Percentiles rank a stretch among this genome's conserved stretches.
These are phyloP conservation scores for Fusarium sp. DNA, from an alignment of 2,329 filamentous ascomycete species.

Conservation along the genomic window DNA sequence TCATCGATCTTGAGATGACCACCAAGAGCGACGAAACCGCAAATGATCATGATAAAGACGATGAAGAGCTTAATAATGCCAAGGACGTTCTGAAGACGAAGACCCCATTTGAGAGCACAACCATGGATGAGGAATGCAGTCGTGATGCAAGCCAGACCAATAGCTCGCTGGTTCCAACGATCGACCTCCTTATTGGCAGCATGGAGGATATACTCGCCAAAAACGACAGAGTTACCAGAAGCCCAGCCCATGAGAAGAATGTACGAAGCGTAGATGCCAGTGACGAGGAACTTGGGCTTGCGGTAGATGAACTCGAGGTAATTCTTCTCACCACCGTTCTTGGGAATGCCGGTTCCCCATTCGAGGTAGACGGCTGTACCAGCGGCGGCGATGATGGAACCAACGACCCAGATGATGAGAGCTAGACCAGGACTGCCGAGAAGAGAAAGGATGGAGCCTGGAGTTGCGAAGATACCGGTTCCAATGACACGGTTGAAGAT, in stretches of 20 bases:
- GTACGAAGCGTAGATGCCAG: constrained; percentile 70
- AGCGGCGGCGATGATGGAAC: constrained; percentile 69
- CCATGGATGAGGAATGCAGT: constrained; percentile 74
- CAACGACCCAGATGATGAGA: constrained; percentile 71
- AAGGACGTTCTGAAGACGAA: constrained; percentile 74
- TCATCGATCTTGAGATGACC: constrained; percentile 68
- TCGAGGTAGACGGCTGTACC: constrained; percentile 75
- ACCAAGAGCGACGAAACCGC: constrained; percentile 70
- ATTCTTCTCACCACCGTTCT: constrained; percentile 74
- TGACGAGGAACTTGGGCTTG: constrained; percentile 69
- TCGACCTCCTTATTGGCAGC: constrained; percentile 71
- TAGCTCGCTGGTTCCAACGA: constrained; percentile 74
- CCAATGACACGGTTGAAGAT: constrained; percentile 75
- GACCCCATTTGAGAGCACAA: constrained; percentile 71
- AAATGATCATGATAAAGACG: constrained; percentile 72
- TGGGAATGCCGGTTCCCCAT: constrained; percentile 72
- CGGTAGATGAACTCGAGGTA: constrained; percentile 74
- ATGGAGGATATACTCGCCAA: constrained; percentile 76
- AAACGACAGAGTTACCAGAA: constrained; percentile 74
- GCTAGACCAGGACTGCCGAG: constrained; percentile 71
- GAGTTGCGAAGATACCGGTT: constrained; percentile 74
- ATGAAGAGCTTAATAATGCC: constrained; percentile 74
- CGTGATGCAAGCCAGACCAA: constrained; percentile 75
- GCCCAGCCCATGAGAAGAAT: constrained; percentile 74
- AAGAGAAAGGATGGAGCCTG: constrained; percentile 65